Evolutionary conservation across 2,329 filamentous ascomycete genomes (phyloP).

Genomic region (Verticillium albo-atrum): DNA sequence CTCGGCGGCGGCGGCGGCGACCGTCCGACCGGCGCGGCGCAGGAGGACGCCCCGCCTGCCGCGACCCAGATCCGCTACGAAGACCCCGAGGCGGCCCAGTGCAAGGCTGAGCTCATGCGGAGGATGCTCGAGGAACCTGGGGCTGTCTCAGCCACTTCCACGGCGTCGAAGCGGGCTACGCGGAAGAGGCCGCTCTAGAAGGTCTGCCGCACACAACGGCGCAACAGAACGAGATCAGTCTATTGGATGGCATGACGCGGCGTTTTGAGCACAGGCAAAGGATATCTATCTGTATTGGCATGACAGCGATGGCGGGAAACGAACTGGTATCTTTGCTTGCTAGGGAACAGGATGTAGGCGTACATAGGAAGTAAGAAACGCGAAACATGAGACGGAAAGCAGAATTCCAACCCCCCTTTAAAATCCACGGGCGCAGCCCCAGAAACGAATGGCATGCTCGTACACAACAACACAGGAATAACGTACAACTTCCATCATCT

Average conservation of each 20-base stretch:
- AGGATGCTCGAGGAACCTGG: constrained; percentile 27
- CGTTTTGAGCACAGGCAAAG: background rate
- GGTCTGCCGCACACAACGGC: constrained; percentile 4
- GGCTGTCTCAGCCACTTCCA: no score
- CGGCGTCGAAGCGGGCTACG: background rate
- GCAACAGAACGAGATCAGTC: no score
- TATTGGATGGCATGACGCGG: constrained; percentile 2
- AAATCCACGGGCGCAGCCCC: background rate
- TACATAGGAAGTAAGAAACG: background rate
- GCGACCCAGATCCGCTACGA: constrained; percentile 51
- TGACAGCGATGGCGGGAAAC: background rate
- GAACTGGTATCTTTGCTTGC: background rate
- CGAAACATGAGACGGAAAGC: background rate
- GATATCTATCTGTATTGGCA: background rate
- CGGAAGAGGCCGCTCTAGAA: constrained; percentile 6
- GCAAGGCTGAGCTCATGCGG: constrained; percentile 38
- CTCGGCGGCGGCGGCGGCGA: constrained; percentile 18
- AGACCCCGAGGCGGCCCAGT: constrained; percentile 42
- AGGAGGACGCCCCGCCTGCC: constrained; percentile 23
- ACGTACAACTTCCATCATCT: background rate
- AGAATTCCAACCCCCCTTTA: constrained; percentile 2
- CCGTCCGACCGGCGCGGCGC: constrained; percentile 4
- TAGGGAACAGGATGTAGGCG: background rate
- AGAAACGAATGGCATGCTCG: background rate
- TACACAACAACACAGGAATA: background rate